These are phyloP conservation scores for Raddia distichophylla DNA, from an alignment of 176 grass and related monocot species.

Conservation along the genomic window DNA sequence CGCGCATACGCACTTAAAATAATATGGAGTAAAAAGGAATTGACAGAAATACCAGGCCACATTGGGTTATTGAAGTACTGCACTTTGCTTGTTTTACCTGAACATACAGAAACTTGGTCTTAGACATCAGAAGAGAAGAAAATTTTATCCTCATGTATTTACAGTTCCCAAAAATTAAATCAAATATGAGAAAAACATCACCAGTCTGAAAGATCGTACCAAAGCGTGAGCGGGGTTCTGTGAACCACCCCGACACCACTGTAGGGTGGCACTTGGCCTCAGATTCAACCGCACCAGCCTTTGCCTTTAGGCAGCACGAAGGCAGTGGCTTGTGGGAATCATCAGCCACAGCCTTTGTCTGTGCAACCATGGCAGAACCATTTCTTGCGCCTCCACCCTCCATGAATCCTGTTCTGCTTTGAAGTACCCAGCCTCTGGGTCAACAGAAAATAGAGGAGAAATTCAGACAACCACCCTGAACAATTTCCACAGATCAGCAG, in stretches of 20 bases:
- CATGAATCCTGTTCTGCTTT: constrained; percentile 63
- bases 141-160: neutral
- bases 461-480: neutral
- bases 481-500: neutral
- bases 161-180: neutral
- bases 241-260: no score
- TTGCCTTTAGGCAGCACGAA: constrained; percentile 74
- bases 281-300: no score
- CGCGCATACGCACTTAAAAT: no score
- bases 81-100: constrained; percentile 67
- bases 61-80: constrained; percentile 95
- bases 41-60: constrained; percentile 77
- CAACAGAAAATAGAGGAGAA: constrained; percentile 1
- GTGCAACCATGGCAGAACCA: constrained; percentile 46
- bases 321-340: constrained; percentile 42
- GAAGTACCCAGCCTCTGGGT: constrained; percentile 67
- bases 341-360: constrained; percentile 65
- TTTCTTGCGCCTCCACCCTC: constrained; percentile 70
- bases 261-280: no score
- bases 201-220: no score
- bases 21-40: neutral
- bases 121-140: constrained; percentile 12
- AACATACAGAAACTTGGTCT: constrained; percentile 12
- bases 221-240: no score
- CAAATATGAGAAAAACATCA: neutral